Conservation (phyloP, 305 asterid species). For the Stenogyne calaminthoides region DNA sequence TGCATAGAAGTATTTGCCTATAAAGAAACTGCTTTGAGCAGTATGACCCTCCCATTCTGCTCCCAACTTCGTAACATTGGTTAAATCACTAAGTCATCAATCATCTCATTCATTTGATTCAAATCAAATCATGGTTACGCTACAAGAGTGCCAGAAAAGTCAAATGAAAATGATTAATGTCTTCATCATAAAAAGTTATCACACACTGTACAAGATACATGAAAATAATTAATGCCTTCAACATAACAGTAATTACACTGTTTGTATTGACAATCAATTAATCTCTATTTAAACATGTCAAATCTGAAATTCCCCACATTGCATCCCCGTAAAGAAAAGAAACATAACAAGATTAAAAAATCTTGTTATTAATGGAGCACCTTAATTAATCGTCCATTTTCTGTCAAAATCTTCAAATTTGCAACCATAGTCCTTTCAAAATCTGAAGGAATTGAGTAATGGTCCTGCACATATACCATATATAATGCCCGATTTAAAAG, state of each 20-base stretch:
- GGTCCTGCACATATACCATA: conserved; percentile 55
- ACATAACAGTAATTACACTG: neutral
- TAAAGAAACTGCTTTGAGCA: neutral
- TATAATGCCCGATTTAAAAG: conserved; percentile 20
- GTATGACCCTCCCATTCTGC: conserved; percentile 9
- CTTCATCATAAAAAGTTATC: neutral
- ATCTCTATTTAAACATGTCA: neutral
- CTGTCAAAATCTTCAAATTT: conserved; percentile 74
- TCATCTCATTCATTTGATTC: neutral
- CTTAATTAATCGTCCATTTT: conserved; percentile 70
- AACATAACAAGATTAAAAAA: neutral
- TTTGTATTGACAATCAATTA: neutral
- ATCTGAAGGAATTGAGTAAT: conserved; percentile 55
- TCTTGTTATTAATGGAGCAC: conserved; percentile 37
- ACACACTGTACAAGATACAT: neutral
- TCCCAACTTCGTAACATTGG: neutral
- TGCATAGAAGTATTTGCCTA: too few relatives aligned
- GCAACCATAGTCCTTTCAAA: conserved; percentile 61
- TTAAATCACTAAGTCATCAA: conserved; percentile 6
- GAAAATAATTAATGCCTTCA: neutral
- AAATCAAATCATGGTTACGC: neutral
- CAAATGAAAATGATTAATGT: neutral
- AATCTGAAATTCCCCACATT: neutral
- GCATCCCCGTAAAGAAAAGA: neutral
- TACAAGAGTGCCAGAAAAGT: neutral